Evolutionary conservation across 2,329 filamentous ascomycete genomes (phyloP), one percentile per base, ranked within the genome.

Genomic region (Trichoderma sp.): DNA sequence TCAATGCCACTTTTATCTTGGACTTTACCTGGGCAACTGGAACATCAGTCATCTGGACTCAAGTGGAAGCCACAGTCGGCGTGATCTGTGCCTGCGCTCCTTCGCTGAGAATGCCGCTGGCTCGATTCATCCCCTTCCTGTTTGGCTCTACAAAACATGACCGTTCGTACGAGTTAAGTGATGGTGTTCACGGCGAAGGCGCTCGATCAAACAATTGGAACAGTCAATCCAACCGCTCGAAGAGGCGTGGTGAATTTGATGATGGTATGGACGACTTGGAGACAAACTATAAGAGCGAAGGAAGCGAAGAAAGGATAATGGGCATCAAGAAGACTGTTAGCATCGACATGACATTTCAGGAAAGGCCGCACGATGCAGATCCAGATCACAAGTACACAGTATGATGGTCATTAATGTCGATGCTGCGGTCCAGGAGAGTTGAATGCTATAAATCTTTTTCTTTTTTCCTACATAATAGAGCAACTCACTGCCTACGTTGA

Each of bases 1-100:
- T 73, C 29, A 73, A 73, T 65, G 59, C 60, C 11, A 64, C 69
- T 5, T 73, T 73, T 21, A 73, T 73, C 14, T 18, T 29, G 4
- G 69, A 73, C 21, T 73, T 64, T 7, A 73, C 69, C 14, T 73
- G 69, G 69, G 69, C 69, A 6, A 73, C 69, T 8, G 69, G 69
- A 27, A 53, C 59, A 4, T 73, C 69, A 7, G 69, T 73, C 4
- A 64, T 73, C 29, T 73, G 69, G 69, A 73, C 69, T 9, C 69
- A 73, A 29, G 69, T 73, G 8, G 69, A 73, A 38, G 64, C 69
- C 27, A 73, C 69, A 2, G 69, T 73, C n/a, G 69, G 69, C 3
- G 69, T 73, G 21, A 73, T 73, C 18, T 73, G 69, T n/a, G 69
- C 69, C 14, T 73, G 69, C 21, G 29, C 69, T 8, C 69, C 69